phyloP scores from a whole-genome alignment of 2,329 filamentous ascomycete genomes.

The Paecilomyces variotii region DNA sequence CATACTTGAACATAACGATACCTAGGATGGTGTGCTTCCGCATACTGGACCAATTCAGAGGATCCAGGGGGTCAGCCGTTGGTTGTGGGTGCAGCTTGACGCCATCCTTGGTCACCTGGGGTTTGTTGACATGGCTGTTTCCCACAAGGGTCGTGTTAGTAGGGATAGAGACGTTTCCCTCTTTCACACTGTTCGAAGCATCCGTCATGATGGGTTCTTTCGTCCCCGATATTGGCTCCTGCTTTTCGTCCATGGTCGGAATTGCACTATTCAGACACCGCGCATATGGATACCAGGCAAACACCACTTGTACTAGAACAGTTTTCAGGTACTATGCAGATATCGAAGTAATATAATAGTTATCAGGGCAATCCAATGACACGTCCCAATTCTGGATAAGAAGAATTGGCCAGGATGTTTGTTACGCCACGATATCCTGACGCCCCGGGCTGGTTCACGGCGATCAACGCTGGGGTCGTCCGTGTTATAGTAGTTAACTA shows the following conservation, averaged over 20 bases:
- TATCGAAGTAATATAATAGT: neutral
- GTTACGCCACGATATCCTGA: neutral
- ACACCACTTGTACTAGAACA: neutral
- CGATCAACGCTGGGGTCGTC: neutral
- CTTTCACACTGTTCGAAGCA: neutral
- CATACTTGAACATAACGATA: slow-evolving; percentile 48
- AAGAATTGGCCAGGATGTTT: neutral
- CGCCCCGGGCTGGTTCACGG: neutral
- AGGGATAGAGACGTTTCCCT: neutral
- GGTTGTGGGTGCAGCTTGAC: slow-evolving; percentile 33
- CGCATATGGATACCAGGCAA: neutral
- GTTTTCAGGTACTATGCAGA: neutral
- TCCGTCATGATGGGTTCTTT: neutral
- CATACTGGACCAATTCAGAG: slow-evolving; percentile 45
- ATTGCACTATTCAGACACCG: neutral
- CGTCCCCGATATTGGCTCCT: neutral
- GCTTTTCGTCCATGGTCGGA: neutral
- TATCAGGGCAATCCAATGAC: neutral
- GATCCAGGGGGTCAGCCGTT: slow-evolving; percentile 42
- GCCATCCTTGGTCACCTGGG: slow-evolving; percentile 16
- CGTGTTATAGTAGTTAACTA: neutral
- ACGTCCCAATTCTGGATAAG: too few relatives aligned
- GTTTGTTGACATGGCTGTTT: slow-evolving; percentile 3
- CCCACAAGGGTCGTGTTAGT: neutral
- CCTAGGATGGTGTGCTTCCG: slow-evolving; percentile 44